Conservation (phyloP, 495 filamentous ascomycete genomes). For the Penicillium manginii region DNA sequence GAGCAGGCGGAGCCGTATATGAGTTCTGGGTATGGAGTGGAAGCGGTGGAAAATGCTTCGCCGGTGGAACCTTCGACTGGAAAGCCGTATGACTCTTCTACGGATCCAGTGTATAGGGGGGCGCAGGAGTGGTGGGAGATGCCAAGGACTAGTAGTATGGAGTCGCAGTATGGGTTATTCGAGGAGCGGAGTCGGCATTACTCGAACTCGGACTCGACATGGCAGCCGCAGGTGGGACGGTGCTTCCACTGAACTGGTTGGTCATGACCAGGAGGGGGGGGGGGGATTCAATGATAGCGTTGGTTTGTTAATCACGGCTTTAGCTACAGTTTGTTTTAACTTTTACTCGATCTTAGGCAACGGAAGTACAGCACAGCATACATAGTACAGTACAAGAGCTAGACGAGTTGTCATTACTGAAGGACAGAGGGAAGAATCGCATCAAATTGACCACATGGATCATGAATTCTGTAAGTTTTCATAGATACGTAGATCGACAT, state of each 20-base stretch:
- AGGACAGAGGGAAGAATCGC: no score
- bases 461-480: no score
- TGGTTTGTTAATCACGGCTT: no score
- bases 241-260: background rate
- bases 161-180: slow-evolving; percentile 60
- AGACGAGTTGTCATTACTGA: no score
- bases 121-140: slow-evolving; percentile 51
- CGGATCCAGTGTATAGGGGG: slow-evolving; percentile 63
- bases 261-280: background rate
- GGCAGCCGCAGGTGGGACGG: background rate
- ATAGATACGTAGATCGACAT: no score
- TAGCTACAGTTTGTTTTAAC: no score
- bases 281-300: no score
- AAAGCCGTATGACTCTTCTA: slow-evolving; percentile 55
- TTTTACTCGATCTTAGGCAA: no score
- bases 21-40: slow-evolving; percentile 64
- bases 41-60: slow-evolving; percentile 35
- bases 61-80: slow-evolving; percentile 42
- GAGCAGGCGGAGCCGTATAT: slow-evolving; percentile 69
- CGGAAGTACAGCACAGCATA: no score
- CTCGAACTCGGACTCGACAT: background rate
- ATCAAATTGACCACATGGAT: no score
- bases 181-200: slow-evolving; percentile 43
- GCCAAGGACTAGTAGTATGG: slow-evolving; percentile 48
- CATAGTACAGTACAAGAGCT: no score